Base-by-base conservation (phyloP, 495 filamentous ascomycete species). In the Tuber microsphaerosporum region DNA sequence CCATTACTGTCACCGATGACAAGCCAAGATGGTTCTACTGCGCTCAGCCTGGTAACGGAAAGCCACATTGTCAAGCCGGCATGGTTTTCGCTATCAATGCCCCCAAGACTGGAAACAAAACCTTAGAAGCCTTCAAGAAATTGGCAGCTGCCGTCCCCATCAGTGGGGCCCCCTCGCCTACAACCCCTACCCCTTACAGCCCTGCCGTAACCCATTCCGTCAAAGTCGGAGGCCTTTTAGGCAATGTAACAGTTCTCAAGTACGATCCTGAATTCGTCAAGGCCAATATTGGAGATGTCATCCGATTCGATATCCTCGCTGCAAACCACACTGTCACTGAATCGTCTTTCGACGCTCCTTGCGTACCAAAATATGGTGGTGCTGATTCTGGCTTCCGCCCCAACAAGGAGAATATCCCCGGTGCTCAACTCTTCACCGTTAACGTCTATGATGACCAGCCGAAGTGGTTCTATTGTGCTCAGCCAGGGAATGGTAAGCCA, bases 311-410 rank as follows among this genome's bases (percentile, higher is more conserved):
- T 73, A 91, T 92, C 87, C 84, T 87, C 82, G 86, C 86, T 74
- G 82, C 83, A 71, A 92, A 92, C 85, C 91, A 92, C 85, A 91
- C 90, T 7, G 88, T 86, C 61, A 91, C 90, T 6, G 90, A 93
- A 83, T 91, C 90, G 39, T 86, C 87, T 14, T 93, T 92, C 78
- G 86, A 85, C 70, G 84, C 84, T 9, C 91, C 91, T 34, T 92
- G 91, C 84, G 85, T 86, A 19, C 82, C 84, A 26, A 86, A 91
- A 79, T 83, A 80, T 7, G 51, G 70, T 3, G 90, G 90, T 75
- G 86, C 89, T 22, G 85, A 85, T 22, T 85, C 86, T 80, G 82
- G 86, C 37, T 86, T 87, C 80, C 77, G 85, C 41, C 84, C 85
- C 41, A 86, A 84, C 31, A 69, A 75, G n/a, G 73, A 79, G n/a